These are phyloP conservation scores for Pichia cephalocereana DNA, from an alignment of 805 yeast species.

Conservation along the genomic window DNA sequence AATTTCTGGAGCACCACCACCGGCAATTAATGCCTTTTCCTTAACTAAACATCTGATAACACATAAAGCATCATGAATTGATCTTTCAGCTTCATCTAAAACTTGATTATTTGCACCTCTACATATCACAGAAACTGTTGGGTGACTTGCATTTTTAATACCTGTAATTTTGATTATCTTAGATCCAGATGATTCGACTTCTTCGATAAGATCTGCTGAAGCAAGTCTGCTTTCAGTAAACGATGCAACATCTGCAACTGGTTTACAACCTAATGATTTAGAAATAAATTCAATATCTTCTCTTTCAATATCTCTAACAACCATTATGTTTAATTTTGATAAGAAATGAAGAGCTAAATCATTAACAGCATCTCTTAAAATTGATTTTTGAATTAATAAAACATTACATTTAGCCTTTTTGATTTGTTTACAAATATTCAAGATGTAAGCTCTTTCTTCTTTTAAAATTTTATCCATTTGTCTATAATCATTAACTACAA, in stretches of 20 bases:
- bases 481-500: slow-evolving; percentile 94
- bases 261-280: slow-evolving; percentile 84
- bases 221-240: slow-evolving; percentile 93
- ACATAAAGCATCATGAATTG: slow-evolving; percentile 95
- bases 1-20: slow-evolving; percentile 98
- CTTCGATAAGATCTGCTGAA: slow-evolving; percentile 85
- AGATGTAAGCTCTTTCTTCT: slow-evolving; percentile 92
- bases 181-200: slow-evolving; percentile 83
- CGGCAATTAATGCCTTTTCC: slow-evolving; percentile 86
- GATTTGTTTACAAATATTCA: slow-evolving; percentile 91
- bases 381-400: slow-evolving; percentile 82
- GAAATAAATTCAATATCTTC: slow-evolving; percentile 90
- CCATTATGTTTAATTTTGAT: slow-evolving; percentile 88
- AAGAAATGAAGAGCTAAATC: slow-evolving; percentile 92
- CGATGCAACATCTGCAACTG: slow-evolving; percentile 90
- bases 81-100: slow-evolving; percentile 94
- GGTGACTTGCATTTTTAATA: slow-evolving; percentile 45
- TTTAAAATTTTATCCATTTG: slow-evolving; percentile 98
- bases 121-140: slow-evolving; percentile 81
- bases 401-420: slow-evolving; percentile 96
- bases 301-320: slow-evolving; percentile 88
- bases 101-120: slow-evolving; percentile 92
- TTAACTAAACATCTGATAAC: slow-evolving; percentile 83
- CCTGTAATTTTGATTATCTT: slow-evolving; percentile 83
- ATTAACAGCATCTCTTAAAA: slow-evolving; percentile 88